Base-by-base conservation (phyloP, 2,329 filamentous ascomycete species). In the Exophiala dermatitidis region DNA sequence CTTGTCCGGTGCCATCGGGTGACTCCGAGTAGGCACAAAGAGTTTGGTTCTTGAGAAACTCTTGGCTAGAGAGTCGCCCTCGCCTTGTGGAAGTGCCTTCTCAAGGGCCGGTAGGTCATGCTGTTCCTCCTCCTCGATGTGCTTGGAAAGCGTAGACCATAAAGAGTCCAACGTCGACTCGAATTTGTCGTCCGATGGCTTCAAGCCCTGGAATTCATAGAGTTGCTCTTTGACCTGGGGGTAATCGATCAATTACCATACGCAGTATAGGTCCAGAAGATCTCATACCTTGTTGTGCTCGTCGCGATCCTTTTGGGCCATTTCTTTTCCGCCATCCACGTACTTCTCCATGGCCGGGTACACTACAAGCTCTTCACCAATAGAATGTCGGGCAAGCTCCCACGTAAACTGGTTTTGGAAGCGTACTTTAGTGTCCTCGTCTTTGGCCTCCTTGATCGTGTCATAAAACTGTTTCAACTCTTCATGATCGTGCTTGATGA, bases 291-390 rank as follows among this genome's bases (percentile, higher is more conserved):
- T 58, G 42, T 74, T 72, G 59, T 79, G 75, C 54, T 78, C 72
- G 2, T 67, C 59, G 6, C 77, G 70, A 61, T 80, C 76, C 42
- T 71, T 71, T 9, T 77, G 71, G 0, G 76, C 74, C 58, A 77
- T 64, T 1, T 64, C 58, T 33, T 70, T 68, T 43, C 77, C 77
- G 1, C 68, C 63, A 1, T 69, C 65, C 12, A 80, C 57, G 50
- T 77, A 64, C 53, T 74, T 72, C 60, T 79, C 75, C 12, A 81
- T 67, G 1, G 74, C 77, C 0, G 79, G 78, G 55, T 81, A 80
- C 0, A 81, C 68, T 6, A 81, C 68, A 49, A 79, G 62, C 58
- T 79, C 77, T 54, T 79, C 75, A 5, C 71, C 74, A 47, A 78
- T 69, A 0, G 74, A 70, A 61, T 79, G 76, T 6, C 76, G 73